These are phyloP conservation scores for Venturia carpophila DNA, from an alignment of 2,329 filamentous ascomycete genomes.

Conservation along the genomic window DNA sequence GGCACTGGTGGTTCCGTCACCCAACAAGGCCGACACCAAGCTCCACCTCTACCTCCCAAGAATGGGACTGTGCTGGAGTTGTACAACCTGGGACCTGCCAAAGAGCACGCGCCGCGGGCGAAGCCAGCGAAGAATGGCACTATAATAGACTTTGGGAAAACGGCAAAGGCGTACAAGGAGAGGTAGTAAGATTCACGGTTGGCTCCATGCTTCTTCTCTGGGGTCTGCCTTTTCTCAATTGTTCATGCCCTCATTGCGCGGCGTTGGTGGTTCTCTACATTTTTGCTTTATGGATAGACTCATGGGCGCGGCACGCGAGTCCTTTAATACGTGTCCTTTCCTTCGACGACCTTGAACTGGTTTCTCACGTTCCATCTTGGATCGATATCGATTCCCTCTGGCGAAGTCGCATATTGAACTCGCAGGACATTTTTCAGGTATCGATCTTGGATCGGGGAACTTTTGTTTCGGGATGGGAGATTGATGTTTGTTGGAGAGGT, in stretches of 20 bases:
- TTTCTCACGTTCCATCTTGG: no score
- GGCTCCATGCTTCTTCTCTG: neutral
- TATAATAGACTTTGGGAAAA: neutral
- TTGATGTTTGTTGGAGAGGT: no score
- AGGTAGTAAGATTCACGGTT: neutral
- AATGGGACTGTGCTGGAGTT: neutral
- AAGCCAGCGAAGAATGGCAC: constrained; percentile 6
- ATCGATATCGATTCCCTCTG: no score
- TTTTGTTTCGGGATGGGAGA: no score
- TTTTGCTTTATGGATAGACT: neutral
- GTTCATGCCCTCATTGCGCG: neutral
- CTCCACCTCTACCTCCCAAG: neutral
- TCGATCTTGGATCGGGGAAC: no score
- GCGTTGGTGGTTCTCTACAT: neutral
- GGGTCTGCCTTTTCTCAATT: no score
- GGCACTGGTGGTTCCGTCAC: neutral
- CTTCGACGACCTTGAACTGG: no score
- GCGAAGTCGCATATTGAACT: no score
- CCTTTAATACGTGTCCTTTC: no score
- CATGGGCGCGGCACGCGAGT: no score
- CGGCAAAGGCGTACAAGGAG: neutral
- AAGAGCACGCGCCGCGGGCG: neutral
- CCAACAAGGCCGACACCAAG: neutral
- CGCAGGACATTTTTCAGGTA: no score
- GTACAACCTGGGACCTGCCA: neutral